A percentile compares a stretch with the other conserved stretches of the same genome.
These are phyloP conservation scores for Penicillium crystallinum DNA, from an alignment of 495 filamentous ascomycete species.

Conservation along the genomic window DNA sequence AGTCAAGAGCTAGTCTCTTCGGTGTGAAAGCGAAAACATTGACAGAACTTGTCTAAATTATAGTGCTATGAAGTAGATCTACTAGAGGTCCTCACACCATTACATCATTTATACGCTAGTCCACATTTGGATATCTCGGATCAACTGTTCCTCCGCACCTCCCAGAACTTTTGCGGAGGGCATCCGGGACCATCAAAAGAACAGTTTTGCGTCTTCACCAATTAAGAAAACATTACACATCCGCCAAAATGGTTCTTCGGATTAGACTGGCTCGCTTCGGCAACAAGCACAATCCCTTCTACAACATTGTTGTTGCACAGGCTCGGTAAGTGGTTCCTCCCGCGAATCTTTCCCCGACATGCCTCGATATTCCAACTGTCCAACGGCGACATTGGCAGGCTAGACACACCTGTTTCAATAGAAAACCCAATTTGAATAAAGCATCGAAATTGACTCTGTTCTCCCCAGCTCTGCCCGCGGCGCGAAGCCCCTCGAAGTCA, in stretches of 20 bases:
- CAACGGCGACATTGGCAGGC: background rate
- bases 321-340: slow-evolving; percentile 62
- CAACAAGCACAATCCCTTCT: slow-evolving; percentile 76
- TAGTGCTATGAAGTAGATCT: background rate
- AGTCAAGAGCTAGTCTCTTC: no score
- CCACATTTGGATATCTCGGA: slow-evolving; percentile 18
- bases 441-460: background rate
- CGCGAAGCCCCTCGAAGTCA: slow-evolving; percentile 84
- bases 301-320: slow-evolving; percentile 95
- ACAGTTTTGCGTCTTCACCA: background rate
- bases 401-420: no score
- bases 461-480: slow-evolving; percentile 60
- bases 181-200: slow-evolving; percentile 3
- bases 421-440: background rate
- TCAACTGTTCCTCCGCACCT: slow-evolving; percentile 23
- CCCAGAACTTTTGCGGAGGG: slow-evolving; percentile 29
- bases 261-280: slow-evolving; percentile 94
- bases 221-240: slow-evolving; percentile 5
- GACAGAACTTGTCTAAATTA: background rate
- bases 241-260: slow-evolving; percentile 74
- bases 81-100: slow-evolving; percentile 17
- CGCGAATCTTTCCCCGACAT: background rate
- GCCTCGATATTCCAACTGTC: background rate
- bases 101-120: slow-evolving; percentile 30
- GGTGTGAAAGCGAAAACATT: background rate